Evolutionary conservation across 1,139 yeast species (phyloP).

Genomic region (Zygoascus hellenicus): DNA sequence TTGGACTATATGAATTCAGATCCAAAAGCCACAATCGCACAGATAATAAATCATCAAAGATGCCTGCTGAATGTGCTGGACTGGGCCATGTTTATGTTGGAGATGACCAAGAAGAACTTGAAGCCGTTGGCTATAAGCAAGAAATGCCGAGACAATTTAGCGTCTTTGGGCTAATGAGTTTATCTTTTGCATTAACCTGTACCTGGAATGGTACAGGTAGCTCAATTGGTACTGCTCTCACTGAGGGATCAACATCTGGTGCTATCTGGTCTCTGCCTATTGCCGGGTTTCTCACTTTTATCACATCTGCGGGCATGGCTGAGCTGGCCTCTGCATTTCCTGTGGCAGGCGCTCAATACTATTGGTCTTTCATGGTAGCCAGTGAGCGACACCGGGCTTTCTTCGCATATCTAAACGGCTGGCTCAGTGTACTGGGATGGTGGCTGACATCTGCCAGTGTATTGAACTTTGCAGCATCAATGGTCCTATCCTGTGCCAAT

Average conservation of each 20-base stretch:
- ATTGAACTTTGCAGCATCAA: slow-evolving; percentile 37
- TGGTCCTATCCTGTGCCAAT: slow-evolving; percentile 9
- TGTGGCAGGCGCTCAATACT: slow-evolving; percentile 54
- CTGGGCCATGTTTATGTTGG: not conserved
- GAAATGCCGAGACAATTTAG: slow-evolving; percentile 45
- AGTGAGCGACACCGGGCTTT: slow-evolving; percentile 43
- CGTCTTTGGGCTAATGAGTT: slow-evolving; percentile 46
- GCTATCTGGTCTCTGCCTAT: slow-evolving; percentile 40
- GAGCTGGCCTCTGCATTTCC: slow-evolving; percentile 52
- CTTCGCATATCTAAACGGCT: slow-evolving; percentile 49
- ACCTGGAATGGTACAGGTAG: slow-evolving; percentile 50
- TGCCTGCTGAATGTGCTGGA: not conserved
- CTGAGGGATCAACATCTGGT: slow-evolving; percentile 44
- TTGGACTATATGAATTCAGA: not conserved
- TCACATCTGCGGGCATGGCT: slow-evolving; percentile 43
- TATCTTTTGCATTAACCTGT: slow-evolving; percentile 45
- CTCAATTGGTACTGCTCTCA: slow-evolving; percentile 42
- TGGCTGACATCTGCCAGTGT: slow-evolving; percentile 52
- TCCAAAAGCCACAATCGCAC: not conserved
- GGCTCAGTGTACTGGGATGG: slow-evolving; percentile 41
- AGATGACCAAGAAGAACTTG: slow-evolving; percentile 14
- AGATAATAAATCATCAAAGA: not conserved
- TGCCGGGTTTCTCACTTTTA: slow-evolving; percentile 43
- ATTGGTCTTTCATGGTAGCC: slow-evolving; percentile 52
- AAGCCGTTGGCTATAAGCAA: slow-evolving; percentile 22